A percentile compares a stretch with the other conserved stretches of the same genome.
Evolutionary conservation across 2,329 filamentous ascomycete genomes (phyloP).

Genomic region (Colletotrichum tamarilloi): DNA sequence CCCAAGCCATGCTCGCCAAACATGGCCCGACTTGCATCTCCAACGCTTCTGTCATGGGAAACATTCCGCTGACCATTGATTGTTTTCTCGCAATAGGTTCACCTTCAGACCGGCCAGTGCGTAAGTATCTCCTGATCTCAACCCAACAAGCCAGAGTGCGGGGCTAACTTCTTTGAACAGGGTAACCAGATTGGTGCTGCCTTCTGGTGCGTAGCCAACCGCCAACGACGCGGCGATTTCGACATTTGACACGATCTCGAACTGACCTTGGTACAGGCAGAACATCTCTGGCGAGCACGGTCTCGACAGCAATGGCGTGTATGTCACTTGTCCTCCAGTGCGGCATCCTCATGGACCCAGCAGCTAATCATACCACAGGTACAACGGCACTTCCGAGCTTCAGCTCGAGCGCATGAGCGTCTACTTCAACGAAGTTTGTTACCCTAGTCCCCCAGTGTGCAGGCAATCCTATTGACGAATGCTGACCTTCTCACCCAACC

Average conservation of each 20-base stretch:
- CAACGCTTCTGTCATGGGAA: not conserved
- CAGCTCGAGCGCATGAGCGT: conserved; percentile 99
- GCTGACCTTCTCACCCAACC: conserved; percentile 33
- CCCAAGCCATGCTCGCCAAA: not conserved
- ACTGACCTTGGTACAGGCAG: conserved; percentile 69
- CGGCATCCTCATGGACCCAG: conserved; percentile 23
- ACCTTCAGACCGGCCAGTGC: conserved; percentile 99
- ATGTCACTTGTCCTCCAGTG: conserved; percentile 56
- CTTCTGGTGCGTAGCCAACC: conserved; percentile 80
- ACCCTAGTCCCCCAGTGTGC: not conserved
- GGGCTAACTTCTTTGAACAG: conserved; percentile 64
- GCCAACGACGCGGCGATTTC: conserved; percentile 23
- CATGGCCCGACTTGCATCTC: not conserved
- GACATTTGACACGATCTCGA: conserved; percentile 12
- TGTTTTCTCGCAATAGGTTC: conserved; percentile 77
- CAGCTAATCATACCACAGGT: conserved; percentile 64
- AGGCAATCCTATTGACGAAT: conserved; percentile 23
- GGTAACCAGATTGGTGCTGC: conserved; percentile 99
- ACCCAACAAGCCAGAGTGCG: conserved; percentile 23
- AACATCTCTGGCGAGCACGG: conserved; percentile 92
- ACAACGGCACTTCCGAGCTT: conserved; percentile 98
- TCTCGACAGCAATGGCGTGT: conserved; percentile 97
- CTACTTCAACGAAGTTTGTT: conserved; percentile 86
- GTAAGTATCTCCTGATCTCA: conserved; percentile 64
- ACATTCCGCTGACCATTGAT: conserved; percentile 63